Evolutionary conservation across 1,139 yeast genomes (phyloP).

Genomic region (Wickerhamomyces sp.): DNA sequence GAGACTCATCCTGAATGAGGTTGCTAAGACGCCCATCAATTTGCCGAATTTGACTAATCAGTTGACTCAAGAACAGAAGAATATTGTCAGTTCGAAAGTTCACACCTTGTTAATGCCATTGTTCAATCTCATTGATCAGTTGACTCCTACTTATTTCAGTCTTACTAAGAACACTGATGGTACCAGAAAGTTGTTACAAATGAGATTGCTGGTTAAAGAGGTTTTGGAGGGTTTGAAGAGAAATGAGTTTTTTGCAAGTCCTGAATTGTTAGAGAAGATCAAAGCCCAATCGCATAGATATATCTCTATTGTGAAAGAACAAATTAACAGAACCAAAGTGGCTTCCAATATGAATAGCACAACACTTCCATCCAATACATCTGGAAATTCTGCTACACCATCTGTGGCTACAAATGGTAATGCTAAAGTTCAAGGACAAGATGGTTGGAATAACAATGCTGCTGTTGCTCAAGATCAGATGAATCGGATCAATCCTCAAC

Average conservation of each 20-base stretch:
- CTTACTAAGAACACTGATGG: slow-evolving; percentile 71
- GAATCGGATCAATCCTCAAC: slow-evolving; percentile 12
- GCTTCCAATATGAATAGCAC: slow-evolving; percentile 3
- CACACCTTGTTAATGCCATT: slow-evolving; percentile 51
- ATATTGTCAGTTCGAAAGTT: slow-evolving; percentile 53
- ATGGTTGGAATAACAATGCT: slow-evolving; percentile 12
- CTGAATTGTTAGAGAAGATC: slow-evolving; percentile 65
- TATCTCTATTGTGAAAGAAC: slow-evolving; percentile 65
- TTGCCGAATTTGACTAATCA: slow-evolving; percentile 60
- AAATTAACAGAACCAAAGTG: slow-evolving; percentile 25
- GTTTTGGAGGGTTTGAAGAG: slow-evolving; percentile 64
- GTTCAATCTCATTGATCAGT: slow-evolving; percentile 65
- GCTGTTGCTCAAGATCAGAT: slow-evolving; percentile 1
- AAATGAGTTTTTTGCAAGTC: slow-evolving; percentile 60
- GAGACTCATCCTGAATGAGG: slow-evolving; percentile 63
- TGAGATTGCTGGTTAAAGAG: slow-evolving; percentile 74
- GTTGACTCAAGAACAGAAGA: slow-evolving; percentile 60
- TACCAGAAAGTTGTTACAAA: slow-evolving; percentile 69
- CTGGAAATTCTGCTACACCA: slow-evolving; percentile 5
- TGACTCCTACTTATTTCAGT: slow-evolving; percentile 72
- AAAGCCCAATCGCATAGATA: slow-evolving; percentile 69
- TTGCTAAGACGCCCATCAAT: slow-evolving; percentile 58
- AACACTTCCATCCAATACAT: neutral
- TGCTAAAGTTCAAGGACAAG: neutral
- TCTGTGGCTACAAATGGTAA: neutral